Evolutionary conservation across 768 basidiomycete species (phyloP).

Genomic region (Nidula microcarpa): DNA sequence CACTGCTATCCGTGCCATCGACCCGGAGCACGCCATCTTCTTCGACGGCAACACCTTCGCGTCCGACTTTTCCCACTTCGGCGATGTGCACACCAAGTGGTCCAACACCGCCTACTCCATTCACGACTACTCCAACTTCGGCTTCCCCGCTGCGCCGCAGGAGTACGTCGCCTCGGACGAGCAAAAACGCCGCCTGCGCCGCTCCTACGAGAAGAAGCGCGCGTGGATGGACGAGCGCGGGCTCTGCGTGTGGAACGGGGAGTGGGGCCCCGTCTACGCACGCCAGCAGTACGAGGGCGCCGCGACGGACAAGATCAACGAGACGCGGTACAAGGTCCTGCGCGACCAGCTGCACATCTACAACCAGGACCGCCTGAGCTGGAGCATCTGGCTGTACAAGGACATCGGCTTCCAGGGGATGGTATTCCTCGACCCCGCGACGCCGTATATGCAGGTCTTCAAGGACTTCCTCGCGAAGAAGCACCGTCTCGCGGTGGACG

Average conservation of each 20-base stretch:
- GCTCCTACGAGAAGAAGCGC: slow-evolving; percentile 70
- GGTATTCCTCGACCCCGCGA: slow-evolving; percentile 66
- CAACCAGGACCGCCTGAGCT: slow-evolving; percentile 63
- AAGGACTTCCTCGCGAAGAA: slow-evolving; percentile 72
- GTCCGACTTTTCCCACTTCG: slow-evolving; percentile 72
- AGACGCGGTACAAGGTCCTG: slow-evolving; percentile 58
- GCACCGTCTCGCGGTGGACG: slow-evolving; percentile 71
- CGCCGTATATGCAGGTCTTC: slow-evolving; percentile 72
- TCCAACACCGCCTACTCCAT: slow-evolving; percentile 74
- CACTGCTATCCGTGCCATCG: slow-evolving; percentile 66
- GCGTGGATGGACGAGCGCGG: slow-evolving; percentile 71
- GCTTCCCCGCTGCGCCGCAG: slow-evolving; percentile 62
- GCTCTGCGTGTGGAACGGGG: slow-evolving; percentile 76
- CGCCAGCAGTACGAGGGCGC: slow-evolving; percentile 56
- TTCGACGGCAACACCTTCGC: slow-evolving; percentile 86
- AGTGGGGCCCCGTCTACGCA: slow-evolving; percentile 83
- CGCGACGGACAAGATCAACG: slow-evolving; percentile 64
- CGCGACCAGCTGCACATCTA: slow-evolving; percentile 75
- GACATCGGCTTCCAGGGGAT: slow-evolving; percentile 87
- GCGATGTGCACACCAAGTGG: slow-evolving; percentile 59
- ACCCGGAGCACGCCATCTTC: slow-evolving; percentile 71
- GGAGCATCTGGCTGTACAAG: slow-evolving; percentile 89
- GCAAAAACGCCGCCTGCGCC: slow-evolving; percentile 47
- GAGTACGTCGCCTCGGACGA: slow-evolving; percentile 48
- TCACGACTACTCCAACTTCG: slow-evolving; percentile 75